These are phyloP conservation scores for Hypsizygus marmoreus DNA, from an alignment of 768 basidiomycete species.

Conservation along the genomic window DNA sequence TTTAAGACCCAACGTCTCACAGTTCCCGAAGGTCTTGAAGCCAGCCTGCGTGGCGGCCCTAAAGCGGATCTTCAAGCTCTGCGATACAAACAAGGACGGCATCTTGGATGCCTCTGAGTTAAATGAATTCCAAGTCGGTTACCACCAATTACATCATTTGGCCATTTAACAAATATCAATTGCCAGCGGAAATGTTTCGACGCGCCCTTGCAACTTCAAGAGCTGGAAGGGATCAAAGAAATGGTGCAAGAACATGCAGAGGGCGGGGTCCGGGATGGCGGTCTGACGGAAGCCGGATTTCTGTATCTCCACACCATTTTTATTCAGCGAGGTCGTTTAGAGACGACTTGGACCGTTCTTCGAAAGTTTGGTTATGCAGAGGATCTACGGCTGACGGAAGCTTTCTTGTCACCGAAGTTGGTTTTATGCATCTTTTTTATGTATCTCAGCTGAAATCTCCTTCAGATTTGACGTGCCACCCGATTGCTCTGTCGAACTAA, in stretches of 20 bases:
- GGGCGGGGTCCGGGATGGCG: slow-evolving; percentile 72
- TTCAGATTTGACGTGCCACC: slow-evolving; percentile 87
- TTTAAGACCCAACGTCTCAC: slow-evolving; percentile 13
- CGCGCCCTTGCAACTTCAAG: slow-evolving; percentile 86
- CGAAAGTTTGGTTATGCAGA: slow-evolving; percentile 96
- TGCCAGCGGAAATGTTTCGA: slow-evolving; percentile 91
- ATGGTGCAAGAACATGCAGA: slow-evolving; percentile 83
- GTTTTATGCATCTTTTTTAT: slow-evolving; percentile 27
- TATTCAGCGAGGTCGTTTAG: slow-evolving; percentile 91
- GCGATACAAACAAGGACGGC: slow-evolving; percentile 93
- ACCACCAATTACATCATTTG: not conserved
- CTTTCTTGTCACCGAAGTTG: slow-evolving; percentile 87
- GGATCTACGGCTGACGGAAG: slow-evolving; percentile 85
- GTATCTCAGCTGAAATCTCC: slow-evolving; percentile 1
- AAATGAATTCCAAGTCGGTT: slow-evolving; percentile 91
- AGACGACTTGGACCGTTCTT: slow-evolving; percentile 98
- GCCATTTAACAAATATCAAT: slow-evolving; percentile 10
- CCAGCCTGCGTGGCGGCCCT: slow-evolving; percentile 88
- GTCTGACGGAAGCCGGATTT: slow-evolving; percentile 92
- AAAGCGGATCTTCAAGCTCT: slow-evolving; percentile 93
- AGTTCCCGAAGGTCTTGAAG: slow-evolving; percentile 72
- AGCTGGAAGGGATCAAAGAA: slow-evolving; percentile 94
- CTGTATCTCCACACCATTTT: slow-evolving; percentile 94
- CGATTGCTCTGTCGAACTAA: slow-evolving; percentile 95
- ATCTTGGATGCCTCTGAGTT: slow-evolving; percentile 87